Base-by-base conservation (phyloP, 495 filamentous ascomycete genomes). In the Penicillium nucicola region DNA sequence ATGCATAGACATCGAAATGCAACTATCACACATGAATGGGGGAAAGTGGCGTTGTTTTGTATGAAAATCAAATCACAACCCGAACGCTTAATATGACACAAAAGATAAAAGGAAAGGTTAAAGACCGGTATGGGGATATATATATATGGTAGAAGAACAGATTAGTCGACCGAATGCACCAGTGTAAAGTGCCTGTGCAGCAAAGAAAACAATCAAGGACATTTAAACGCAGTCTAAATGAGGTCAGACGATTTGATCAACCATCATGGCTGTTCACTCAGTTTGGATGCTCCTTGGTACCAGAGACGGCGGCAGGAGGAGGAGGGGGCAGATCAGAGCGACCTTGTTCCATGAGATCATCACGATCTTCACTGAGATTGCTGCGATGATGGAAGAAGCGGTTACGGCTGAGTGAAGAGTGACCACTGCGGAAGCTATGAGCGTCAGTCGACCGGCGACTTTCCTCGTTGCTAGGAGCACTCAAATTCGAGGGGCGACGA, bases 371-470 rank as follows among this genome's bases (percentile, higher is more conserved):
- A 45, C 53, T 59, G 35, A 56, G 32, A 19, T 54, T 68, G 46
- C 53, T 56, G 37, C 63, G 66, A 39, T 68, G 62, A 3, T 68
- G 61, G 64, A 74, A 71, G 61, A 74, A 72, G 14, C 67, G 62
- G 37, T 68, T 68, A 9, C 67, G 62, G n/a, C 53, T 55, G 22
- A 64, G 33, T 6, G 67, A 69, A 2, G 67, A 65, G 1, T 57
- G 34, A 6, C 62, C 59, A 34, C 67, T 72, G n/a, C 56, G 50
- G 37, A 54, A 59, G 46, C 68, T 67, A 18, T 58, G 56, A 8
- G 69, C 66, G 12, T 74, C 70, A 17, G 53, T 64, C n/a, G 70
- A 74, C 15, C 44, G 59, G 19, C 69, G 68, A 42, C 53, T 53
- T 17, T 54, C 52, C 17, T 42, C 44, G 0, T 46, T 13, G 20